Conservation (phyloP, 1,284 basidiomycete species). For the Apiotrichum sp. region DNA sequence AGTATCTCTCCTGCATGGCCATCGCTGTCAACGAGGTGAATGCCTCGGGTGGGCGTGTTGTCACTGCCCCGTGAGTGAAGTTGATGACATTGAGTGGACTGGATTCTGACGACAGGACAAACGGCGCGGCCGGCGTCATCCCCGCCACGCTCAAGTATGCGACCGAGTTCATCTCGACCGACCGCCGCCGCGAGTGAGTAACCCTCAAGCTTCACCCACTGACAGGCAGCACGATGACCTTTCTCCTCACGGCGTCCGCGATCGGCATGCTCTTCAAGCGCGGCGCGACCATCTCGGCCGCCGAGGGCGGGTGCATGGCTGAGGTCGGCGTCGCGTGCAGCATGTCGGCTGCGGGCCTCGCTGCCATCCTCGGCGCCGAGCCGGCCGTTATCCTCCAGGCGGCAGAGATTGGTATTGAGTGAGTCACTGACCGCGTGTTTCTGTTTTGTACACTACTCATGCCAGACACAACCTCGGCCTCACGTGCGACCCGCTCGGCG, state of each 20-base stretch:
- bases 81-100: not conserved
- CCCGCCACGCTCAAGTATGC: constrained; percentile 60
- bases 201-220: not conserved
- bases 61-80: constrained; percentile 65
- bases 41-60: constrained; percentile 83
- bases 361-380: constrained; percentile 82
- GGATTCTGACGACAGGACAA: constrained; percentile 23
- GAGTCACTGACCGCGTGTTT: not conserved
- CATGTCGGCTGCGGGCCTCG: constrained; percentile 70
- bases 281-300: constrained; percentile 91
- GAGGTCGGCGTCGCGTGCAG: constrained; percentile 47
- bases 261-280: constrained; percentile 96
- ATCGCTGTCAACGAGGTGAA: constrained; percentile 81
- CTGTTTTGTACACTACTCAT: constrained; percentile 47
- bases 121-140: constrained; percentile 67
- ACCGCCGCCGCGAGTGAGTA: constrained; percentile 30
- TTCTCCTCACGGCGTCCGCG: constrained; percentile 75
- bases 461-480: constrained; percentile 67
- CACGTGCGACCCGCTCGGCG: constrained; percentile 89
- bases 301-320: constrained; percentile 67
- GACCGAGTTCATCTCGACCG: constrained; percentile 33
- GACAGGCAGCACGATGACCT: constrained; percentile 60
- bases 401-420: constrained; percentile 82
- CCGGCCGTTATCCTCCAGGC: constrained; percentile 57
- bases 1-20: constrained; percentile 87